Evolutionary conservation across 2,329 filamentous ascomycete genomes (phyloP), one percentile per base, ranked within the genome.

Genomic region (Achaetomium macrosporum): DNA sequence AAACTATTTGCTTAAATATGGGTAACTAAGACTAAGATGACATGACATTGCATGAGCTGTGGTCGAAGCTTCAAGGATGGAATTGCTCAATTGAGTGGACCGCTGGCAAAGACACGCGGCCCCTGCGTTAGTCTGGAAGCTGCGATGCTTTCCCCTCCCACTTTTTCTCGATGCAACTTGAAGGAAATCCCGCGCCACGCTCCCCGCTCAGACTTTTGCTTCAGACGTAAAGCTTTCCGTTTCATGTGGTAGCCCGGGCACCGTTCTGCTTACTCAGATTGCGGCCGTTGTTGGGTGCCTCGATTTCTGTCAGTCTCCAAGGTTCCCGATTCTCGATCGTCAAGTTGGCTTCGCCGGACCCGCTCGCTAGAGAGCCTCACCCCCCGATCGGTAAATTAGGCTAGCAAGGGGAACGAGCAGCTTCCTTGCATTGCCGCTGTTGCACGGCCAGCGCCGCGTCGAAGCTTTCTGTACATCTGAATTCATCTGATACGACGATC

Each of bases 401-500:
- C 17, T 45, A 15, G 17, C n/a, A 30, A 12, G 25, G 20, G 43
- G 15, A 51, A 47, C 44, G 17, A 13, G 48, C 48, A 41, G 25
- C 17, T 29, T 48, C 40, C 44, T 40, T 48, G 35, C 53, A 43
- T 29, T 37, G 31, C 52, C 30, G 12, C 25, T 43, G 25, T n/a
- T 15, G 15, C 13, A 15, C 15, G 11, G 33, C n/a, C n/a, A 46
- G 17, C 42, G 37, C 40, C 19, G 35, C 33, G 33, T 39, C 44
- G 33, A 42, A 37, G 15, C 16, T 33, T 35, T 40, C 19, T 19
- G 36, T 42, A 51, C 42, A 51, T 3, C 40, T 46, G 49, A 46
- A 42, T 46, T 51, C 42, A 31, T 42, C 48, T 42, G 35, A 31
- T 51, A 40, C 39, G 25, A 45, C 42, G 25, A 40, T 53, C 35